A percentile compares a stretch with the other conserved stretches of the same genome.
phyloP scores from a whole-genome alignment of 768 basidiomycete species.

The Hortiboletus flavorubellus region DNA sequence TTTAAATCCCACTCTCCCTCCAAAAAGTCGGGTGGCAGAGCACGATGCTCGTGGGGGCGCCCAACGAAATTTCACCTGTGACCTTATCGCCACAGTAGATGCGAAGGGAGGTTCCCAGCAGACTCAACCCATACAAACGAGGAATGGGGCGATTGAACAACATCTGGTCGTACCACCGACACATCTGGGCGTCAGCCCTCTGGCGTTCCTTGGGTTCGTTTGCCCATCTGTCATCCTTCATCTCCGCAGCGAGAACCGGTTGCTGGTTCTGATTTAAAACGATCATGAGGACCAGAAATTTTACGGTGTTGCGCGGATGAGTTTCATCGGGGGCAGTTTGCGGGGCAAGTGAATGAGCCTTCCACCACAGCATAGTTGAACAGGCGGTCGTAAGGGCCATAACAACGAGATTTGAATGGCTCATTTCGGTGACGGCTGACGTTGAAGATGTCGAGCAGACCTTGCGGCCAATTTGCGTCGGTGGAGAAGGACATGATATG shows the following conservation, averaged over 20 bases:
- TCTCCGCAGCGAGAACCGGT: constrained; percentile 34
- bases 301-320: too few relatives aligned
- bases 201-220: constrained; percentile 25
- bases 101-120: constrained; percentile 30
- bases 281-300: constrained; percentile 20
- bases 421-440: constrained; percentile 15
- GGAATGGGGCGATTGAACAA: constrained; percentile 30
- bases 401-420: constrained; percentile 25
- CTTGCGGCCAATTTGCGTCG: constrained; percentile 29
- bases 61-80: constrained; percentile 16
- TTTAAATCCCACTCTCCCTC: constrained; percentile 33
- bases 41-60: constrained; percentile 16
- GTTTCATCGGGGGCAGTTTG: constrained; percentile 21
- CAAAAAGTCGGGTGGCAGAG: constrained; percentile 18
- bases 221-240: constrained; percentile 33
- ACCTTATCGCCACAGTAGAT: constrained; percentile 35
- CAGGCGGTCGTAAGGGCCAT: constrained; percentile 39
- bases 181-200: constrained; percentile 31
- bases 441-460: constrained; percentile 32
- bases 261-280: constrained; percentile 29
- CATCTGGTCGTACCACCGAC: constrained; percentile 29
- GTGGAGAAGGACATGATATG: constrained; percentile 12
- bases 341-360: constrained; percentile 30
- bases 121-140: constrained; percentile 30
- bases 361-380: constrained; percentile 35